Percentiles rank a stretch among this genome's conserved stretches.
These are phyloP conservation scores for Fraxinus dipetala DNA, from an alignment of 305 asterid species.

Conservation along the genomic window DNA sequence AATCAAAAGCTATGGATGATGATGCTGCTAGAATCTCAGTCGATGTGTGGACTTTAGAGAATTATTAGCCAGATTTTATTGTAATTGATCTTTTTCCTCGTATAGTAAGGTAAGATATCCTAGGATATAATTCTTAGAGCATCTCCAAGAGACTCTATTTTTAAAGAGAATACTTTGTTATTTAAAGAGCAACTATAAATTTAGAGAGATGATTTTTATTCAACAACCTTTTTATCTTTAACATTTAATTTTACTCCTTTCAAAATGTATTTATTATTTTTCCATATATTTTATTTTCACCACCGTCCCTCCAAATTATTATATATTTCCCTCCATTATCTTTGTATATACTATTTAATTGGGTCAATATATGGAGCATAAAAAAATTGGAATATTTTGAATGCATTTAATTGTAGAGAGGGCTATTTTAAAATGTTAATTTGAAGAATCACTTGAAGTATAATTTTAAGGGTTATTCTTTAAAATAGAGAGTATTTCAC, in stretches of 20 bases:
- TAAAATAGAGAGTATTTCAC: background rate
- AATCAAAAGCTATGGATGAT: background rate
- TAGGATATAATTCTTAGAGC: background rate
- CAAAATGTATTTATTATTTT: background rate
- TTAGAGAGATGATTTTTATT: background rate
- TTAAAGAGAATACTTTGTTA: background rate
- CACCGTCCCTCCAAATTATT: background rate
- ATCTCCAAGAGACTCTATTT: background rate
- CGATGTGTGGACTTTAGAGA: background rate
- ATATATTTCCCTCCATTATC: background rate
- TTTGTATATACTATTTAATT: background rate
- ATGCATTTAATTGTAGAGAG: background rate
- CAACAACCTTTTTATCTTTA: background rate
- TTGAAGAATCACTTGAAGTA: background rate
- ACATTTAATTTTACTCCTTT: background rate
- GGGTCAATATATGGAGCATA: background rate
- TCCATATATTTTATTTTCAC: background rate
- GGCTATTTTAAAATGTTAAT: background rate
- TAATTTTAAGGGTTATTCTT: background rate
- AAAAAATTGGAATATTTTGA: background rate
- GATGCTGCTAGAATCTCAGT: background rate
- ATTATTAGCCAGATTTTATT: background rate
- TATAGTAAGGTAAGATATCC: background rate
- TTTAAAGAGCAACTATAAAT: background rate
- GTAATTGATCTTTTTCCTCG: background rate